phyloP scores from a whole-genome alignment of 2,329 filamentous ascomycete species.

The Berkeleyomyces basicola region DNA sequence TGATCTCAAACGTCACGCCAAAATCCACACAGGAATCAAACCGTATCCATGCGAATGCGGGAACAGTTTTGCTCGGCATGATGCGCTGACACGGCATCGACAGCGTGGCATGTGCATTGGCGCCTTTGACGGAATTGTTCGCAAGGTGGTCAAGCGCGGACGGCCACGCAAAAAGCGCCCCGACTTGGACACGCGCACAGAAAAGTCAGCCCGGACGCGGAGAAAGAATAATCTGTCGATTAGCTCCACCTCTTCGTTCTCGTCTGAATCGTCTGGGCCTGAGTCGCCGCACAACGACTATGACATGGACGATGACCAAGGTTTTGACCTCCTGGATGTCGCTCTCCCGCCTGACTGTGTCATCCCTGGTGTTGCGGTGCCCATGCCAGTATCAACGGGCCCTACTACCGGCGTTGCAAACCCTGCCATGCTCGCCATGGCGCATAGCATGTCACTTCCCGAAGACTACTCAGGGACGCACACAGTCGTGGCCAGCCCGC shows the following conservation, averaged over 20 bases:
- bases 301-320: conserved; percentile 27
- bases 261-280: conserved; percentile 36
- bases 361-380: conserved; percentile 10
- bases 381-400: conserved; percentile 1
- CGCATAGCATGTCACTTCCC: conserved; percentile 14
- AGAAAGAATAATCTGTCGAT: conserved; percentile 36
- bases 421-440: conserved; percentile 18
- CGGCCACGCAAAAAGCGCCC: conserved; percentile 46
- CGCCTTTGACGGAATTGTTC: conserved; percentile 64
- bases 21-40: conserved; percentile 93
- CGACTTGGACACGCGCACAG: conserved; percentile 37
- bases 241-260: conserved; percentile 29
- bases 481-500: conserved; percentile 19
- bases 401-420: conserved; percentile 11
- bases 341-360: conserved; percentile 14
- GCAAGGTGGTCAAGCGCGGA: conserved; percentile 45
- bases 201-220: conserved; percentile 34
- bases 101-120: conserved; percentile 95
- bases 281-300: conserved; percentile 36
- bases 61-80: conserved; percentile 86
- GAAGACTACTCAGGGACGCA: conserved; percentile 4
- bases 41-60: conserved; percentile 90
- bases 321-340: conserved; percentile 32
- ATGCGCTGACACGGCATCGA: conserved; percentile 83
- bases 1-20: conserved; percentile 90